Percentiles rank a stretch among this genome's conserved stretches.
Evolutionary conservation across 257 asterid species (phyloP).

Genomic region (Capsicum chinense): DNA sequence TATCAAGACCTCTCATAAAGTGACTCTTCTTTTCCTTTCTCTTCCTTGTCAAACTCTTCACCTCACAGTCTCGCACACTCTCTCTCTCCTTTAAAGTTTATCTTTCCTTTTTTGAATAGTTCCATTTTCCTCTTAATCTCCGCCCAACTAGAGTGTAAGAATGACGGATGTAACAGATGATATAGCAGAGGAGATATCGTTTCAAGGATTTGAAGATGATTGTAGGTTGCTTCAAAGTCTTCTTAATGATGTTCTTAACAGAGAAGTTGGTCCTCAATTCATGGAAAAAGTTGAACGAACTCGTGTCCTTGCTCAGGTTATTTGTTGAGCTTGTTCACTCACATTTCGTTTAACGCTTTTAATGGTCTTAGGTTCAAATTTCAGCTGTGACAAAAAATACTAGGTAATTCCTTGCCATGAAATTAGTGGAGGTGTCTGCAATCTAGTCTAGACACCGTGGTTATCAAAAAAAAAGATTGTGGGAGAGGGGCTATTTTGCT

Average conservation of each 20-base stretch:
- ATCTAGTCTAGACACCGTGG: no score
- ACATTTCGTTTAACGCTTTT: neutral
- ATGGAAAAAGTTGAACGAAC: conserved; percentile 82
- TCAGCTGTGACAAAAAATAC: no score
- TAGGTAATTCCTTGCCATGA: no score
- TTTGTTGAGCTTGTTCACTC: neutral
- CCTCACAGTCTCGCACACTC: neutral
- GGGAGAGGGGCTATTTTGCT: no score
- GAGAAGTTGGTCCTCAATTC: conserved; percentile 80
- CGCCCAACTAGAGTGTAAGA: neutral
- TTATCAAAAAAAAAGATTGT: no score
- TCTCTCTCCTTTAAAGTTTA: neutral
- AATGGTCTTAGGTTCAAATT: no score
- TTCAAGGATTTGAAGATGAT: conserved; percentile 92
- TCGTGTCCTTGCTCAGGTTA: conserved; percentile 86
- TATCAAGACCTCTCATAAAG: conserved; percentile 40
- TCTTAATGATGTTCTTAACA: conserved; percentile 80
- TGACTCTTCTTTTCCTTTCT: conserved; percentile 2
- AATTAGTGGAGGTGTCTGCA: no score
- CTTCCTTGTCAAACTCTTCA: neutral
- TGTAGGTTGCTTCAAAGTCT: conserved; percentile 77
- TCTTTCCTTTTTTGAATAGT: neutral
- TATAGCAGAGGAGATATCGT: conserved; percentile 90
- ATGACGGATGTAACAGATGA: conserved; percentile 96
- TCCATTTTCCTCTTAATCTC: neutral